Evolutionary conservation across 2,329 filamentous ascomycete species (phyloP), one percentile per base, ranked within the genome.

Genomic region (Claviceps sp.): DNA sequence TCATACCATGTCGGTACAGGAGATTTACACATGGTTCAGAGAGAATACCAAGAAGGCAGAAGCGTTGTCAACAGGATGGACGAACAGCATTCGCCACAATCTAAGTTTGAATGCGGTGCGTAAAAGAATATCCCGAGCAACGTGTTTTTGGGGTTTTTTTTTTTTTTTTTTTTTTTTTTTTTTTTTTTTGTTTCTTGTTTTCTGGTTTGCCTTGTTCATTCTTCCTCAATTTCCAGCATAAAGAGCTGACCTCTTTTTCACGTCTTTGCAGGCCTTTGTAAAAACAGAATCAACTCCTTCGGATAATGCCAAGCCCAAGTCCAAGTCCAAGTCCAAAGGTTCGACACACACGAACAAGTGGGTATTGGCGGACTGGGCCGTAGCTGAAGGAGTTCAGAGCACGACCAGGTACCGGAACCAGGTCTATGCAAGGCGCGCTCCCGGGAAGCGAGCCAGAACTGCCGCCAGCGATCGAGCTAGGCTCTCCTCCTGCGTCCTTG

Each of bases 41-140:
- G 76, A 83, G 30, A 84, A 95, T 62, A 95, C 89, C 2, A 77
- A 79, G 58, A 95, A 93, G 66, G 79, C 89, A 3, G 75, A 78
- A 52, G 93, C 89, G 62, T 81, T 79, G 4, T 80, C 74, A 50
- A 85, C 82, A 59, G 91, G 90, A 9, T 97, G 91, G 91, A 86
- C 91, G 69, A 97, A 96, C 67, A 95, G 88, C 64, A 94, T 97
- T 57, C 81, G 91, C 2, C 91, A 97, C 66, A 97, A 97, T 60
- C 72, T 97, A 7, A 95, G 89, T 47, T 96, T 97, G 90, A 97
- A 97, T 61, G 77, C 78, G 55, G 91, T 96, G 79, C 69, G 70
- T 63, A 37, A 44, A 24, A 22, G 9, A n/a, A 16, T 9, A 16
- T 20, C n/a, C 18, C 20, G 18, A 16, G 41, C 18, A 18, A 13